phyloP scores from a whole-genome alignment of 169 alveolate genomes.

The Eimeria sp. region DNA sequence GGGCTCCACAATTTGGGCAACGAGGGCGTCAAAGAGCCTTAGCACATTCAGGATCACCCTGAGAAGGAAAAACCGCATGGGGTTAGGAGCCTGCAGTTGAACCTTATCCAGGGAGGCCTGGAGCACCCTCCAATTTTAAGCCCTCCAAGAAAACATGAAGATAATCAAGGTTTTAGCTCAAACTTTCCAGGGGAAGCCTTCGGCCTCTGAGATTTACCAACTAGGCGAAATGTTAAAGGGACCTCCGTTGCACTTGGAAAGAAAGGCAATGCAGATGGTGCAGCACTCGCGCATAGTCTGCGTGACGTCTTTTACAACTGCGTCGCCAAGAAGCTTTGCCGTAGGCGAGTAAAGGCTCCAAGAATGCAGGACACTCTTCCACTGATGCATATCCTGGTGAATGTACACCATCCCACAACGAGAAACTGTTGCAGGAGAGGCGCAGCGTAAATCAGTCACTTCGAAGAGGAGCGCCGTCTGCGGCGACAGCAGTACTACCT shows the following conservation, averaged over 20 bases:
- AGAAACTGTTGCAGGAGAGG: conserved; percentile 97
- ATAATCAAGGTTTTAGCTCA: not conserved
- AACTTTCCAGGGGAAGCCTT: not conserved
- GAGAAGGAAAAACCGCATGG: not conserved
- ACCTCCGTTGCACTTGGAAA: conserved; percentile 51
- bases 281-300: conserved; percentile 30
- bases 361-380: conserved; percentile 94
- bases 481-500: conserved; percentile 94
- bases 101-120: not conserved
- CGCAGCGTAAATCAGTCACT: conserved; percentile 94
- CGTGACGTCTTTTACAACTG: conserved; percentile 13
- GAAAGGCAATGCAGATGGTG: conserved; percentile 51
- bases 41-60: conserved; percentile 69
- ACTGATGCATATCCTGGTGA: conserved; percentile 94
- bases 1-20: not conserved
- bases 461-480: conserved; percentile 95
- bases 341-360: conserved; percentile 90
- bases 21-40: conserved; percentile 62
- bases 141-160: not conserved
- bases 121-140: not conserved
- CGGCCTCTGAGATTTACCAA: not conserved
- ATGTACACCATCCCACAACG: conserved; percentile 97
- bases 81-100: not conserved
- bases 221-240: conserved; percentile 50
- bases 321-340: conserved; percentile 52